These are phyloP conservation scores for Coemansia sp. DNA, from an alignment of 192 early-diverging fungal species.

Conservation along the genomic window DNA sequence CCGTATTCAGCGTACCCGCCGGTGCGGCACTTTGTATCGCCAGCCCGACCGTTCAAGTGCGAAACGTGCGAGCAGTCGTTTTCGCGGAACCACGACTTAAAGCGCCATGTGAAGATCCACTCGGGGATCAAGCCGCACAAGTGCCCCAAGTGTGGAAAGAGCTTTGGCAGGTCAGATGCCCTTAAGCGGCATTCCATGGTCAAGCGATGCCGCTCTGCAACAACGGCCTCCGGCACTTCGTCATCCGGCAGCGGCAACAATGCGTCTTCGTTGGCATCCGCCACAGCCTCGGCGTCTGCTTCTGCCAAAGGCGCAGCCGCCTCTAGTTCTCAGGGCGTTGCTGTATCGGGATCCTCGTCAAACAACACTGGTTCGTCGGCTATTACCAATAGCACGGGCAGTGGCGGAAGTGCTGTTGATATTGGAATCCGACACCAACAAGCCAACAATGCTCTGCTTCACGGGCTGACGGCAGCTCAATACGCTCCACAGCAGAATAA, in stretches of 20 bases:
- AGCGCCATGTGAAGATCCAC: constrained; percentile 75
- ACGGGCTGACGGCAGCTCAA: constrained; percentile 1
- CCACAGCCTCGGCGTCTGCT: neutral
- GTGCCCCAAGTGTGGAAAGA: constrained; percentile 70
- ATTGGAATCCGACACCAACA: constrained; percentile 4
- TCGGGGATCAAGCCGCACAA: constrained; percentile 75
- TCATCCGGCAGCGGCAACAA: constrained; percentile 7
- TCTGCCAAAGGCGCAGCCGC: neutral
- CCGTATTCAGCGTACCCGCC: constrained; percentile 51
- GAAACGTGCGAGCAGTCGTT: constrained; percentile 59
- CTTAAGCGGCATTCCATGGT: constrained; percentile 67
- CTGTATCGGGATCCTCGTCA: neutral
- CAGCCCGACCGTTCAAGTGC: constrained; percentile 58
- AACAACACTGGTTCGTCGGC: neutral
- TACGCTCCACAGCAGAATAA: constrained; percentile 8
- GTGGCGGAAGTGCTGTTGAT: neutral
- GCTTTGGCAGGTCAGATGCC: constrained; percentile 72
- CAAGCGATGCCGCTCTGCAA: constrained; percentile 56
- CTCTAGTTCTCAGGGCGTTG: neutral
- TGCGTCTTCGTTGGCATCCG: neutral
- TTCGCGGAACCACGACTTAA: constrained; percentile 72
- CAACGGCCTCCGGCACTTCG: constrained; percentile 11
- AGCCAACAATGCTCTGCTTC: neutral
- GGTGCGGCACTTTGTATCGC: constrained; percentile 54
- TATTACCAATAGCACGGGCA: neutral